Conservation (phyloP, 768 basidiomycete genomes). For the Hericium erinaceus region DNA sequence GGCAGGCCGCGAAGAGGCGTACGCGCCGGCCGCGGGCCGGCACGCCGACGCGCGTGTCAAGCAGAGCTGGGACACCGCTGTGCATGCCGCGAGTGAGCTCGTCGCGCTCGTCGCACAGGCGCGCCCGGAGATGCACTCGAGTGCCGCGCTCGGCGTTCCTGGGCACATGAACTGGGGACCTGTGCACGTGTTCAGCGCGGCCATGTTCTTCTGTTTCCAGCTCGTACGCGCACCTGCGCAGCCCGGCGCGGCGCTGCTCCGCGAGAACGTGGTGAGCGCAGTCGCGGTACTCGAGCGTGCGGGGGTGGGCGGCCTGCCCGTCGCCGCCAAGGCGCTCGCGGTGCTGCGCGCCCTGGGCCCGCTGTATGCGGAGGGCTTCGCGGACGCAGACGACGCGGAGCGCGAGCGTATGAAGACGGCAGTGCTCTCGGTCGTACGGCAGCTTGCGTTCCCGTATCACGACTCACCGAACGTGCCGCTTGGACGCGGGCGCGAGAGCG, state of each 20-base stretch:
- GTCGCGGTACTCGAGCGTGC: conserved; percentile 50
- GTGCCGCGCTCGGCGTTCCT: conserved; percentile 55
- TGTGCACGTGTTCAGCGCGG: conserved; percentile 68
- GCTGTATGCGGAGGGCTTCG: conserved; percentile 49
- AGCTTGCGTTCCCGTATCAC: conserved; percentile 68
- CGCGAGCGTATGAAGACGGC: conserved; percentile 37
- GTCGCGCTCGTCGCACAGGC: conserved; percentile 50
- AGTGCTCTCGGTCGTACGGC: conserved; percentile 52
- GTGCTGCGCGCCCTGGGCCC: conserved; percentile 57
- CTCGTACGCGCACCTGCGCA: conserved; percentile 69
- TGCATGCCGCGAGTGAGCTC: conserved; percentile 40
- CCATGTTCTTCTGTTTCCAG: conserved; percentile 81
- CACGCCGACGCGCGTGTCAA: neutral
- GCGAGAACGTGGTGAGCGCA: conserved; percentile 59
- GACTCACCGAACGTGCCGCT: conserved; percentile 47
- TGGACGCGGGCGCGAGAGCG: conserved; percentile 28
- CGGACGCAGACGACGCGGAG: conserved; percentile 39
- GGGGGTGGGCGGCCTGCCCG: conserved; percentile 40
- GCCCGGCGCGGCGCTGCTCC: conserved; percentile 60
- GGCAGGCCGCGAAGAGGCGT: conserved; percentile 26
- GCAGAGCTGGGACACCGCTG: conserved; percentile 49
- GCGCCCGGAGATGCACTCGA: conserved; percentile 59
- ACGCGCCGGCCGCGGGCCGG: neutral
- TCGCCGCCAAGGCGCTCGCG: conserved; percentile 59
- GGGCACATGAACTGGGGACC: conserved; percentile 76